Evolutionary conservation across 306 rosid genomes (phyloP).

Genomic region (Senna siamea): DNA sequence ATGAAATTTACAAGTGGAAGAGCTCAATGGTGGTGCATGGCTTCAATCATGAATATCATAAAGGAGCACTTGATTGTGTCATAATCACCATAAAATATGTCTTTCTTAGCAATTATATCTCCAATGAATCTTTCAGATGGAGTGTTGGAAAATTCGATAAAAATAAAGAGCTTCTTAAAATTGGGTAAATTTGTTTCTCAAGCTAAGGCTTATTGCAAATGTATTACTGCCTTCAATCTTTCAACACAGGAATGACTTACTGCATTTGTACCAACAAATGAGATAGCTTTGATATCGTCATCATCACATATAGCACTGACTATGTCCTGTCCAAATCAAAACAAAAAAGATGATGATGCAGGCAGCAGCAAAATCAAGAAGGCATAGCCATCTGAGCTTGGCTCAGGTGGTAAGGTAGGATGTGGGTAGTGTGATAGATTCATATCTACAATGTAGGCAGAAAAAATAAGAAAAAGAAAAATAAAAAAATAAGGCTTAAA

Average conservation of each 20-base stretch:
- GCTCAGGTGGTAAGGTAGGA: neutral
- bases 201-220: neutral
- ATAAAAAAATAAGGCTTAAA: no score
- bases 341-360: neutral
- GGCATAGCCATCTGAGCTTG: neutral
- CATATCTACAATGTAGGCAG: neutral
- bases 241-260: constrained; percentile 46
- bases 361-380: neutral
- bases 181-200: neutral
- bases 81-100: neutral
- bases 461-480: neutral
- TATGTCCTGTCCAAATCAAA: constrained; percentile 55
- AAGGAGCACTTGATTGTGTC: neutral
- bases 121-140: neutral
- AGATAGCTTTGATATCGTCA: constrained; percentile 66
- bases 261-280: constrained; percentile 67
- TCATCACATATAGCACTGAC: constrained; percentile 77
- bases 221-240: neutral
- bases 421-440: neutral
- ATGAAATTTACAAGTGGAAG: neutral
- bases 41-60: neutral
- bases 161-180: neutral
- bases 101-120: neutral
- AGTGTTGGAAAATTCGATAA: neutral
- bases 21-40: neutral